Conservation (phyloP, 1,284 basidiomycete species). For the Hemileia vastatrix region DNA sequence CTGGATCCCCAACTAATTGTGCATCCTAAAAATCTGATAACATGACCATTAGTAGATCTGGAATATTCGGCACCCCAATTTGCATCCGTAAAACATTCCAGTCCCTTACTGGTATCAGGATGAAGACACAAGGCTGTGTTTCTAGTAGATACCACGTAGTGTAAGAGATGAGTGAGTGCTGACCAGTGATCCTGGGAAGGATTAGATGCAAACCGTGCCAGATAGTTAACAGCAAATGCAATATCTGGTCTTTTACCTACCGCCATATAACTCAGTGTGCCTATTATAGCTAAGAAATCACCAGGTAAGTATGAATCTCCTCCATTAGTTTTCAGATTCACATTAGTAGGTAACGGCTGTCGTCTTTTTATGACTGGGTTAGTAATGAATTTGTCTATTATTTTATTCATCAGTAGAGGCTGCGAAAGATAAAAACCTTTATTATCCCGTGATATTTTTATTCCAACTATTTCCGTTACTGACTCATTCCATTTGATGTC, state of each 20-base stretch:
- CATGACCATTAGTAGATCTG: neutral
- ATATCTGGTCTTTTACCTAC: neutral
- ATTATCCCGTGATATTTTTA: no score
- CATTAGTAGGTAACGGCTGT: no score
- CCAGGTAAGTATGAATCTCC: neutral
- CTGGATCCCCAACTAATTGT: constrained; percentile 1
- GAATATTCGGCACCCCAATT: constrained; percentile 10
- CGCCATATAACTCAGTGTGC: neutral
- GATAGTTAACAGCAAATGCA: neutral
- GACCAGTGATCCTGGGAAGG: neutral
- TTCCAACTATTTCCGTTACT: no score
- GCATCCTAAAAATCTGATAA: neutral
- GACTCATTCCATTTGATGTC: no score
- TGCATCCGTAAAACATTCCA: constrained; percentile 3
- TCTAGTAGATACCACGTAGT: neutral
- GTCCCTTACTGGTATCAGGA: no score
- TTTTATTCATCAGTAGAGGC: no score
- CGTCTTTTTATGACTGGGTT: no score
- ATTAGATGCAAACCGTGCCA: neutral
- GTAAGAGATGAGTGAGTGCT: neutral
- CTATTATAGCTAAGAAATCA: neutral
- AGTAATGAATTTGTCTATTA: no score
- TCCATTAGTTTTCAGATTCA: neutral
- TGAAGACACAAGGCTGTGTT: neutral
- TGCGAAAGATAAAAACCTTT: no score